These are phyloP conservation scores for Tuber umbilicatum DNA, from an alignment of 495 filamentous ascomycete species.

Conservation along the genomic window DNA sequence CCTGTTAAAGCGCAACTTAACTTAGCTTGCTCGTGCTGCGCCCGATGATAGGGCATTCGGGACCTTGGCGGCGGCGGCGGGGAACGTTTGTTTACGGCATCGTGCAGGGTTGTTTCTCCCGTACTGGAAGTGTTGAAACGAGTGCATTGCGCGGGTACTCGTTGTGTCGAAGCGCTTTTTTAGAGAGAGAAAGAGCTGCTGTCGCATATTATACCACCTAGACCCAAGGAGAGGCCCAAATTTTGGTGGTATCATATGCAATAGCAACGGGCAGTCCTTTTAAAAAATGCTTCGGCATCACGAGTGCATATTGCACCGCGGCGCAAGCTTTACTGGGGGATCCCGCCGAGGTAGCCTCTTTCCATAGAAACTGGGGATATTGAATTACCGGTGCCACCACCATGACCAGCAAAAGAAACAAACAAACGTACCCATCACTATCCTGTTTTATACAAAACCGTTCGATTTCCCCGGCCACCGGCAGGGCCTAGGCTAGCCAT, in stretches of 20 bases:
- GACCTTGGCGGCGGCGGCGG: background rate
- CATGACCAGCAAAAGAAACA: background rate
- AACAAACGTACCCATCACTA: background rate
- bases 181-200: background rate
- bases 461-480: background rate
- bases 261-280: background rate
- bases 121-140: background rate
- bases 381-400: background rate
- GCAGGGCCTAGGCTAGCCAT: background rate
- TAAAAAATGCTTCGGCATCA: background rate
- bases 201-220: background rate
- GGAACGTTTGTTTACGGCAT: background rate
- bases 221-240: background rate
- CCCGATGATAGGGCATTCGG: background rate
- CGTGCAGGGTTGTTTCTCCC: background rate
- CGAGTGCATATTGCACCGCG: background rate
- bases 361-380: background rate
- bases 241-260: background rate
- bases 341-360: background rate
- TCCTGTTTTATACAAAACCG: background rate
- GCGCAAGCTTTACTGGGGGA: background rate
- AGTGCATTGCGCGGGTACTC: background rate
- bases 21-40: background rate
- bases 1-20: background rate
- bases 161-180: background rate